Conservation (phyloP, 2,329 filamentous ascomycete genomes). For the Curvularia sp. region DNA sequence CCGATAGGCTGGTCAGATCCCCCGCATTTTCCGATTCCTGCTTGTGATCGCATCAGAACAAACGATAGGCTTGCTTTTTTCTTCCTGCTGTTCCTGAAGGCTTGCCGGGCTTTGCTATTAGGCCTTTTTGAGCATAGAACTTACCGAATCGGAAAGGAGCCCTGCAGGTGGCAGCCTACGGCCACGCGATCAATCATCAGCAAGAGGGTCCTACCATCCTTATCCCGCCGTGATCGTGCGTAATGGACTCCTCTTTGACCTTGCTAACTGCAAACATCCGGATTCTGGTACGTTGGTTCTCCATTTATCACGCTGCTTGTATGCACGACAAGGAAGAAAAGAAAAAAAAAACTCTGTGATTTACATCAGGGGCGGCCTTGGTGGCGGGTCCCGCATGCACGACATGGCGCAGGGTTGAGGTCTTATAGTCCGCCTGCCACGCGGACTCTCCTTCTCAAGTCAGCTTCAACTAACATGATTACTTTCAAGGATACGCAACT, state of each 20-base stretch:
- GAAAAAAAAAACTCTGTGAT: slow-evolving; percentile 24
- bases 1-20: slow-evolving; percentile 36
- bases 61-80: slow-evolving; percentile 40
- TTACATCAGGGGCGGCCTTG: slow-evolving; percentile 37
- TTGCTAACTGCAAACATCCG: slow-evolving; percentile 59
- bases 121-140: slow-evolving; percentile 37
- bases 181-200: slow-evolving; percentile 41
- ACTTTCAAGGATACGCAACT: slow-evolving; percentile 78
- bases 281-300: slow-evolving; percentile 54
- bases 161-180: slow-evolving; percentile 40
- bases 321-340: slow-evolving; percentile 27
- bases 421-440: slow-evolving; percentile 45
- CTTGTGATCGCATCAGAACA: slow-evolving; percentile 22
- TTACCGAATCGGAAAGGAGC: slow-evolving; percentile 30
- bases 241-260: slow-evolving; percentile 56
- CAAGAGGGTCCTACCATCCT: slow-evolving; percentile 37
- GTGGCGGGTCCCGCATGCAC: slow-evolving; percentile 37
- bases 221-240: slow-evolving; percentile 39
- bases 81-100: slow-evolving; percentile 28
- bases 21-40: slow-evolving; percentile 40
- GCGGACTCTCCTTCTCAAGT: slow-evolving; percentile 28
- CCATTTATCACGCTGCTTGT: slow-evolving; percentile 32
- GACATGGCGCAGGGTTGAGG: slow-evolving; percentile 35
- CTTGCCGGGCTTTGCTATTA: slow-evolving; percentile 31
- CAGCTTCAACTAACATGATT: slow-evolving; percentile 47